A percentile compares a stretch with the other conserved stretches of the same genome.
These are phyloP conservation scores for Colletotrichum falcatum DNA, from an alignment of 2,329 filamentous ascomycete species.

Conservation along the genomic window DNA sequence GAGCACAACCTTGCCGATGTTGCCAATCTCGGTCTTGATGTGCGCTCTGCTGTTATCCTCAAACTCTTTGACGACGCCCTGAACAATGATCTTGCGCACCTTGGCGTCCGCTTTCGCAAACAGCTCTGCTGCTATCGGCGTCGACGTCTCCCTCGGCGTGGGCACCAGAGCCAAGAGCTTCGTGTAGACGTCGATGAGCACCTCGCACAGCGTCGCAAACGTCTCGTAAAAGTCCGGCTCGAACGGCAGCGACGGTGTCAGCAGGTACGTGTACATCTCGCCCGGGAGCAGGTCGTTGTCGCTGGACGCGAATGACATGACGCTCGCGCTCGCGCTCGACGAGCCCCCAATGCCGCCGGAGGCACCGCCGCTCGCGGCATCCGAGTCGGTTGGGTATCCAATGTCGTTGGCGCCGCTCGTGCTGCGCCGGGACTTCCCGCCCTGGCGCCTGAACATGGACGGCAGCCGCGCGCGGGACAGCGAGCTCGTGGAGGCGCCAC, in stretches of 20 bases:
- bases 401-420: slow-evolving; percentile 61
- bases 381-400: slow-evolving; percentile 46
- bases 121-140: slow-evolving; percentile 81
- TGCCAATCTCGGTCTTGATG: slow-evolving; percentile 84
- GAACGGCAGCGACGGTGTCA: slow-evolving; percentile 94
- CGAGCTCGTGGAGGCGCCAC: slow-evolving; percentile 75
- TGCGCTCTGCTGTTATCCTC: slow-evolving; percentile 85
- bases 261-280: slow-evolving; percentile 87
- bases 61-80: slow-evolving; percentile 90
- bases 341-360: slow-evolving; percentile 46
- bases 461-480: slow-evolving; percentile 83
- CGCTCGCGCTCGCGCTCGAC: slow-evolving; percentile 53
- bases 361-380: slow-evolving; percentile 45
- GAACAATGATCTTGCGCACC: slow-evolving; percentile 89
- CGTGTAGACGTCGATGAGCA: slow-evolving; percentile 91
- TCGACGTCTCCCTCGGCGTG: slow-evolving; percentile 78
- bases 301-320: slow-evolving; percentile 69
- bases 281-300: slow-evolving; percentile 79
- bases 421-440: slow-evolving; percentile 68
- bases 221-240: slow-evolving; percentile 98
- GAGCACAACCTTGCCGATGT: slow-evolving; percentile 88
- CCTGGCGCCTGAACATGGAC: slow-evolving; percentile 82
- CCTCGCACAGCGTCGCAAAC: slow-evolving; percentile 94
- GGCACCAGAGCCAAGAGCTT: slow-evolving; percentile 80
- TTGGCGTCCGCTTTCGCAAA: slow-evolving; percentile 91